phyloP scores from a whole-genome alignment of 1,284 basidiomycete genomes.

The Stygiomarasmius scandens region DNA sequence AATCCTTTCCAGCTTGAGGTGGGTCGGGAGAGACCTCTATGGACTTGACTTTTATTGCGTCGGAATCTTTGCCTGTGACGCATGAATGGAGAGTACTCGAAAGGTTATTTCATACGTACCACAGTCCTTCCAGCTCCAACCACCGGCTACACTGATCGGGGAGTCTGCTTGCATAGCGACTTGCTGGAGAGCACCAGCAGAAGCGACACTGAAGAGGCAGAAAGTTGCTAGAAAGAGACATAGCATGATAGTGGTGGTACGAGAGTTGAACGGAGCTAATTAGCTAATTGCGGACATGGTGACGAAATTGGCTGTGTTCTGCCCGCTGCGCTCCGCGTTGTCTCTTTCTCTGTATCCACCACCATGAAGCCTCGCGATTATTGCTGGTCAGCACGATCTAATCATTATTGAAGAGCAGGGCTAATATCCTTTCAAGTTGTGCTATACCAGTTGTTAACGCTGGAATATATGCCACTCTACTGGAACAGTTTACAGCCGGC shows the following conservation, averaged over 20 bases:
- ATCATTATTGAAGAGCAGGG: no score
- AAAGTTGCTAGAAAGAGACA: constrained; percentile 32
- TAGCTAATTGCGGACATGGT: background rate
- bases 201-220: constrained; percentile 36
- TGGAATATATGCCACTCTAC: constrained; percentile 81
- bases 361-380: constrained; percentile 71
- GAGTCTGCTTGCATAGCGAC: constrained; percentile 36
- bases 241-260: constrained; percentile 38
- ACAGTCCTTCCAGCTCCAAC: constrained; percentile 62
- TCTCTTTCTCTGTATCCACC: constrained; percentile 2
- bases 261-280: background rate
- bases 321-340: background rate
- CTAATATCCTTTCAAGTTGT: no score
- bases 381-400: no score
- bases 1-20: constrained; percentile 77
- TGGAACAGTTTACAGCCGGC: constrained; percentile 74
- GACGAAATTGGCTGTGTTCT: background rate
- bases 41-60: constrained; percentile 62
- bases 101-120: background rate
- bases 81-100: constrained; percentile 5
- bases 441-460: constrained; percentile 86
- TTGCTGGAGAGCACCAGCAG: constrained; percentile 36
- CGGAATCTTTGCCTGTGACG: constrained; percentile 46
- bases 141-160: constrained; percentile 38
- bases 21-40: constrained; percentile 80